Evolutionary conservation across 2,329 filamentous ascomycete species (phyloP), one percentile per base, ranked within the genome.

Genomic region (Xylaria sp.): DNA sequence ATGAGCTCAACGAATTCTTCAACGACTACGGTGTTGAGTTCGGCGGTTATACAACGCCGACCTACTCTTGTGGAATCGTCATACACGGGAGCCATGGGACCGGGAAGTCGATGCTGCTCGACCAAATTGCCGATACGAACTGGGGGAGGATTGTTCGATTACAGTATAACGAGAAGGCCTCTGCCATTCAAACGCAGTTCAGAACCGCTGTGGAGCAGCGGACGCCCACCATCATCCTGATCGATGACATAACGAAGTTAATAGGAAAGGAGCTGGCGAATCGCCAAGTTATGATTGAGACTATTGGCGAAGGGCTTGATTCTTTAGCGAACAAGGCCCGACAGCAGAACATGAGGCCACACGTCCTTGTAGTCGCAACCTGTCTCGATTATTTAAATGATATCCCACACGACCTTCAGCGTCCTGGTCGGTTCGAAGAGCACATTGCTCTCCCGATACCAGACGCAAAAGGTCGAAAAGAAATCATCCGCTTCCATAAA

Each of bases 61-160:
- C 72, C 42, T 57, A 66, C 62, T 74, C 81, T 1, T 79, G 82
- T 48, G 85, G 85, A 0, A 80, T 94, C 34, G 79, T 94, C 20
- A 77, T 97, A 4, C 87, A 95, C 68, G 93, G 93, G 13, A 87
- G 90, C 17, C 84, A 85, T 57, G 92, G 93, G 9, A 95, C 90
- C 0, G 93, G 93, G 20, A 97, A 97, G 74, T 88, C 85, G 0
- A 80, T 89, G 59, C 76, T 97, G 0, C 75, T 97, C 1, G 71
- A 87, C 16, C 82, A 83, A 26, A 78, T 97, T 18, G 82, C 86
- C 7, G 79, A 77, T 6, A 83, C 85, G 0, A 81, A 80, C 53
- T 96, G 91, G 90, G 84, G 83, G 19, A 83, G 82, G 39, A 84
- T 92, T 1, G 81, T 89, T 60, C 80, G 76, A 50, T 75, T 92